Evolutionary conservation across 768 basidiomycete genomes (phyloP).

Genomic region (Holtermanniella nyarrowii): DNA sequence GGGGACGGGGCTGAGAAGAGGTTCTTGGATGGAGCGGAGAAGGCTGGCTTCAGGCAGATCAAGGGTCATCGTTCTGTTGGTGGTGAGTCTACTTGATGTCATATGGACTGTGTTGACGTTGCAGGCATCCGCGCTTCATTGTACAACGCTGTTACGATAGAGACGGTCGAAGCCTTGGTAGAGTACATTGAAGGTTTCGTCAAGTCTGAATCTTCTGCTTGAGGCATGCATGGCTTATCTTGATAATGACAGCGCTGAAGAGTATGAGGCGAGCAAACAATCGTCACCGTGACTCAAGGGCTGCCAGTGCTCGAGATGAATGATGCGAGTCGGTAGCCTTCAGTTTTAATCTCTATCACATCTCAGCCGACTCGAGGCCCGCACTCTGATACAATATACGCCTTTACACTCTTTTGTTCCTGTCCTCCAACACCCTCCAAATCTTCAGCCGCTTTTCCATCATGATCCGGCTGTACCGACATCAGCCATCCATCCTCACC

Average conservation of each 20-base stretch:
- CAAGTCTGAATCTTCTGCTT: not conserved
- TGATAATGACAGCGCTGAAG: not conserved
- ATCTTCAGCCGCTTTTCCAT: conserved; percentile 76
- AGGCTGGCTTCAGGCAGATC: conserved; percentile 66
- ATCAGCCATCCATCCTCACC: conserved; percentile 2
- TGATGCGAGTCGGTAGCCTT: too few species aligned
- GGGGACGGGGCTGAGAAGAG: conserved; percentile 56
- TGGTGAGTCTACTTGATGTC: conserved; percentile 13
- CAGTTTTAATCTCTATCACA: too few species aligned
- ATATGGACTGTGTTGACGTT: not conserved
- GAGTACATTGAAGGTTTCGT: conserved; percentile 43
- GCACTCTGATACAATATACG: conserved; percentile 51
- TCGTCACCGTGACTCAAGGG: too few species aligned
- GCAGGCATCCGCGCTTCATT: conserved; percentile 69
- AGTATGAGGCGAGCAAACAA: too few species aligned
- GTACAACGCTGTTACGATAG: conserved; percentile 78
- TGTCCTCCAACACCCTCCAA: conserved; percentile 79
- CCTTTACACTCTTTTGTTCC: conserved; percentile 70
- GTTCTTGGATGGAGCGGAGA: conserved; percentile 74
- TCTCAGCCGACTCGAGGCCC: conserved; percentile 34
- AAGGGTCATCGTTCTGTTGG: conserved; percentile 79
- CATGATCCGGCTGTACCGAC: conserved; percentile 60
- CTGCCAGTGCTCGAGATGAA: too few species aligned
- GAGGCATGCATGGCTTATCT: not conserved
- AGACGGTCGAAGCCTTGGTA: conserved; percentile 51